Conservation (phyloP, 2,329 filamentous ascomycete genomes). For the Cytospora paraplurivora region DNA sequence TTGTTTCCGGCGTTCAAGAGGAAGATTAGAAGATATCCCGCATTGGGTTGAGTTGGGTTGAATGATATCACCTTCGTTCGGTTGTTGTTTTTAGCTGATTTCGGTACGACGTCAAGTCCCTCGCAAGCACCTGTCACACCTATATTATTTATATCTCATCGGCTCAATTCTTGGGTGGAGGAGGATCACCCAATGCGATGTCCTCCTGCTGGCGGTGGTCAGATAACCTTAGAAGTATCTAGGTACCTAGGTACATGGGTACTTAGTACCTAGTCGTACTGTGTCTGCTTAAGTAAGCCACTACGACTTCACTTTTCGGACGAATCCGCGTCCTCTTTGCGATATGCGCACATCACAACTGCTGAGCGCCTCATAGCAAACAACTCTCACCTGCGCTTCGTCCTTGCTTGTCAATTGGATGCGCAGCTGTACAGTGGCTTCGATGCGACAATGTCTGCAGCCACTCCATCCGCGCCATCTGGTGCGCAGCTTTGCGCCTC, state of each 20-base stretch:
- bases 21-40: slow-evolving; percentile 26
- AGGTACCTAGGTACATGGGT: background rate
- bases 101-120: background rate
- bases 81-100: background rate
- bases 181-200: no score
- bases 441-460: slow-evolving; percentile 41
- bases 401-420: slow-evolving; percentile 34
- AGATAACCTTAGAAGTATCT: background rate
- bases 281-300: background rate
- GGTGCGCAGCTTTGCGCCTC: slow-evolving; percentile 26
- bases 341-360: background rate
- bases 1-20: slow-evolving; percentile 16
- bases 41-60: slow-evolving; percentile 15
- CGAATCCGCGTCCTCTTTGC: background rate
- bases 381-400: slow-evolving; percentile 13
- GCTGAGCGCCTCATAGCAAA: background rate
- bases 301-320: background rate
- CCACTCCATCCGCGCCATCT: slow-evolving; percentile 32
- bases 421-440: slow-evolving; percentile 34
- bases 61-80: slow-evolving; percentile 20
- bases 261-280: background rate
- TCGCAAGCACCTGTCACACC: background rate
- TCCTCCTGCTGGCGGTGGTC: no score
- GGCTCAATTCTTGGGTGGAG: no score
- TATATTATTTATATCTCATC: no score